phyloP scores from a whole-genome alignment of 495 filamentous ascomycete genomes.

The Elasticomyces elasticus region DNA sequence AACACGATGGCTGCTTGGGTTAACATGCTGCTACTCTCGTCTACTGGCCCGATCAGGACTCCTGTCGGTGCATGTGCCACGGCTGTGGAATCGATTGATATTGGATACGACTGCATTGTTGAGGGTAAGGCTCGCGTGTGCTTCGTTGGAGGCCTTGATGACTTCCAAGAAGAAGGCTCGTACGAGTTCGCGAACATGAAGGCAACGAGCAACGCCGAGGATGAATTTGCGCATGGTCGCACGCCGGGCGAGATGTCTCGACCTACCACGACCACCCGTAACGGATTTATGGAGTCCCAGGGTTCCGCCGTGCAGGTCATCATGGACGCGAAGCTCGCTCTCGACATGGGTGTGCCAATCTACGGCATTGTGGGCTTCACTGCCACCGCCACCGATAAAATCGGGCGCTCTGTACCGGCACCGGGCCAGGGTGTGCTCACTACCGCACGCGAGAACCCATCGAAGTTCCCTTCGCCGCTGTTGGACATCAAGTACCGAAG shows the following conservation, averaged over 20 bases:
- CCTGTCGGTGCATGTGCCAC: slow-evolving; percentile 97
- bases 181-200: slow-evolving; percentile 99
- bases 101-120: slow-evolving; percentile 93
- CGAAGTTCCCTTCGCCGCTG: slow-evolving; percentile 88
- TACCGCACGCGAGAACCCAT: slow-evolving; percentile 81
- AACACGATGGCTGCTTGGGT: slow-evolving; percentile 99
- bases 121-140: slow-evolving; percentile 95
- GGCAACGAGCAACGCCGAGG: slow-evolving; percentile 91
- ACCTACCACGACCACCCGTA: slow-evolving; percentile 89
- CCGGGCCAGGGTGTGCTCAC: slow-evolving; percentile 95
- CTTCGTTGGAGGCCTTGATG: slow-evolving; percentile 97
- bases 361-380: slow-evolving; percentile 90
- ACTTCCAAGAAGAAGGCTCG: slow-evolving; percentile 98
- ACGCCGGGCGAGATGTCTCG: slow-evolving; percentile 97
- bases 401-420: slow-evolving; percentile 91
- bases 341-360: slow-evolving; percentile 98
- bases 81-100: slow-evolving; percentile 92
- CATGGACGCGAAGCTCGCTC: slow-evolving; percentile 89
- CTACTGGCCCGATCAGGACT: slow-evolving; percentile 96
- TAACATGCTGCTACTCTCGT: slow-evolving; percentile 95
- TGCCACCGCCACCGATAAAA: slow-evolving; percentile 98
- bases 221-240: slow-evolving; percentile 89
- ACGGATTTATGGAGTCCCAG: slow-evolving; percentile 99
- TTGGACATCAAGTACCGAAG: slow-evolving; percentile 95
- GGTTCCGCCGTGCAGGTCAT: slow-evolving; percentile 97